Evolutionary conservation across 2,329 filamentous ascomycete genomes (phyloP), one percentile per base, ranked within the genome.

Genomic region (Neospermospora avenae): DNA sequence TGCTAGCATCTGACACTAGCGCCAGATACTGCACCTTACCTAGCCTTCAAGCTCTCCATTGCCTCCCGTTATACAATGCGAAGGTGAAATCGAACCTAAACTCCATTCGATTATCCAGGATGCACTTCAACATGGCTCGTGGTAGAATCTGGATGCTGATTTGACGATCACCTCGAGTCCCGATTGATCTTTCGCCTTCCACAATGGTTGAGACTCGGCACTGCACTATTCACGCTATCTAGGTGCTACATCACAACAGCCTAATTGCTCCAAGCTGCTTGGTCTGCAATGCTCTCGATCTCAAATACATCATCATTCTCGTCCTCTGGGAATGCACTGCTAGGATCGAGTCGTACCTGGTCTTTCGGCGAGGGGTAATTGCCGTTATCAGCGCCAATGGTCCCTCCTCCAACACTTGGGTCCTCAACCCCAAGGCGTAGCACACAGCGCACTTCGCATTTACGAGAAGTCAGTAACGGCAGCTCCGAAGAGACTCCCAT

Each of bases 391-490:
- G 41, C 51, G 59, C 14, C 60, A 60, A 72, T 72, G 70, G 66
- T 66, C 48, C 53, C 62, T n/a, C 45, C 55, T 28, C 34, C 55
- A 57, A 44, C 24, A 8, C 52, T 65, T 34, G 46, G 53, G 10
- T 61, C 67, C 25, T 62, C 65, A 20, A 67, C 64, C 44, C 63
- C 64, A n/a, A 65, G 68, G 46, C 71, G 69, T 25, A 68, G 67
- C 28, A 65, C 63, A 31, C 66, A 66, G 58, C 64, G 64, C 53
- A 53, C 65, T 13, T 70, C 69, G 5, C 70, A 72, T 51, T 66
- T 73, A 14, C 69, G 70, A 49, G 62, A 72, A 49, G 66, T 72
- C 18, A 73, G 70, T 57, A 71, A 68, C 64, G 67, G 66, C 55
- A 70, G 68, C 58, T 63, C 66, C 35, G 66, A 65, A 22, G 61